Percentiles rank a stretch among this genome's conserved stretches.
Evolutionary conservation across 805 yeast species (phyloP).

Genomic region (Kodamaea kakaduensis): DNA sequence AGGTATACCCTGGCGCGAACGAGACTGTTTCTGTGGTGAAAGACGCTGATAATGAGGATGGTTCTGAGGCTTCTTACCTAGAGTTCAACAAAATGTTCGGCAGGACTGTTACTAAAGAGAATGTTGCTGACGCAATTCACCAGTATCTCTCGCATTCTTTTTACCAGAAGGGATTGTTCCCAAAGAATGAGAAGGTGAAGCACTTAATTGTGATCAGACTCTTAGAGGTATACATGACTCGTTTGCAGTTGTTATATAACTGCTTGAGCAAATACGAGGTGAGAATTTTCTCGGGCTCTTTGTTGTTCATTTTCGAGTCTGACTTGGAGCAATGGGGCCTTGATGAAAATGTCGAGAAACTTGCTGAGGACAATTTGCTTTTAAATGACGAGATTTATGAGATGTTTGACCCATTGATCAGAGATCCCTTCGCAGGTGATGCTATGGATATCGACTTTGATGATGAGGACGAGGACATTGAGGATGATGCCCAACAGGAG

Average conservation of each 20-base stretch:
- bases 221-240: slow-evolving; percentile 44
- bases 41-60: slow-evolving; percentile 2
- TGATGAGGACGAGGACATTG: slow-evolving; percentile 17
- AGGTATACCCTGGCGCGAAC: slow-evolving; percentile 9
- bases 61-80: slow-evolving; percentile 32
- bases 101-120: slow-evolving; percentile 45
- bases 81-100: slow-evolving; percentile 70
- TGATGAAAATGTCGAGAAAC: slow-evolving; percentile 4
- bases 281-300: slow-evolving; percentile 65
- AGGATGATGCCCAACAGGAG: slow-evolving; percentile 13
- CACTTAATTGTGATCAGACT: slow-evolving; percentile 25
- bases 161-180: not conserved
- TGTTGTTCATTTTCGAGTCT: slow-evolving; percentile 71
- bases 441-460: slow-evolving; percentile 17
- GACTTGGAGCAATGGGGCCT: slow-evolving; percentile 52
- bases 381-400: slow-evolving; percentile 13
- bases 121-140: slow-evolving; percentile 43
- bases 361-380: slow-evolving; percentile 11
- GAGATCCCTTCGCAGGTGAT: slow-evolving; percentile 9
- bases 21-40: slow-evolving; percentile 2
- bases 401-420: slow-evolving; percentile 26
- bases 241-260: slow-evolving; percentile 64
- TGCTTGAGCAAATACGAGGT: slow-evolving; percentile 61
- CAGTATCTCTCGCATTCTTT: slow-evolving; percentile 36
- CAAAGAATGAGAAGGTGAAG: slow-evolving; percentile 20